A percentile compares a stretch with the other conserved stretches of the same genome.
Evolutionary conservation across 1,284 basidiomycete species (phyloP).

Genomic region (Microbotryum intermedium): DNA sequence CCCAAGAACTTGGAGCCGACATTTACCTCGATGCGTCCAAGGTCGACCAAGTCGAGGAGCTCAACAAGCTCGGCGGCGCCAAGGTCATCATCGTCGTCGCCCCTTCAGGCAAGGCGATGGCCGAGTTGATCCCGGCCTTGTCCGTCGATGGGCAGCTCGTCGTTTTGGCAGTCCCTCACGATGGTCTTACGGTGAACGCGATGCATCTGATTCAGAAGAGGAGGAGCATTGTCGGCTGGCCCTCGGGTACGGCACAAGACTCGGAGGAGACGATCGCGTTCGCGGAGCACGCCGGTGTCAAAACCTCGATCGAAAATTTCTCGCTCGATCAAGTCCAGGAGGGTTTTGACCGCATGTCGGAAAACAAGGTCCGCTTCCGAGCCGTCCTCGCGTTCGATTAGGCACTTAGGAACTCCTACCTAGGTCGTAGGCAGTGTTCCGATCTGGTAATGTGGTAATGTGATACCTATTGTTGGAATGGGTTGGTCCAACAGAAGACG

Average conservation of each 20-base stretch:
- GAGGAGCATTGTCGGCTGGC: constrained; percentile 40
- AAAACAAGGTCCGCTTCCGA: constrained; percentile 39
- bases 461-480: too few species aligned
- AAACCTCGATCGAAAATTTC: constrained; percentile 40
- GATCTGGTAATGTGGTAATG: too few species aligned
- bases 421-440: too few species aligned
- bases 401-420: background rate
- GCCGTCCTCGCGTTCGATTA: constrained; percentile 26
- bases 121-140: constrained; percentile 37
- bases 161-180: constrained; percentile 28
- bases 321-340: constrained; percentile 39
- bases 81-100: constrained; percentile 30
- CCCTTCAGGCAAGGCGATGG: constrained; percentile 36
- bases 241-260: constrained; percentile 36
- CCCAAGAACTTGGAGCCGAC: constrained; percentile 40
- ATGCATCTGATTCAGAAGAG: constrained; percentile 39
- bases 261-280: constrained; percentile 39
- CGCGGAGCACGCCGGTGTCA: constrained; percentile 35
- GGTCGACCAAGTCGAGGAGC: constrained; percentile 35
- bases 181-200: background rate
- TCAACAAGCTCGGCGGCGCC: constrained; percentile 40
- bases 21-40: constrained; percentile 37
- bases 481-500: too few species aligned
- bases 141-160: constrained; percentile 38
- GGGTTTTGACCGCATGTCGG: constrained; percentile 38